A percentile compares a stretch with the other conserved stretches of the same genome.
These are phyloP conservation scores for Neurospora sp. DNA, from an alignment of 495 filamentous ascomycete genomes.

Conservation along the genomic window DNA sequence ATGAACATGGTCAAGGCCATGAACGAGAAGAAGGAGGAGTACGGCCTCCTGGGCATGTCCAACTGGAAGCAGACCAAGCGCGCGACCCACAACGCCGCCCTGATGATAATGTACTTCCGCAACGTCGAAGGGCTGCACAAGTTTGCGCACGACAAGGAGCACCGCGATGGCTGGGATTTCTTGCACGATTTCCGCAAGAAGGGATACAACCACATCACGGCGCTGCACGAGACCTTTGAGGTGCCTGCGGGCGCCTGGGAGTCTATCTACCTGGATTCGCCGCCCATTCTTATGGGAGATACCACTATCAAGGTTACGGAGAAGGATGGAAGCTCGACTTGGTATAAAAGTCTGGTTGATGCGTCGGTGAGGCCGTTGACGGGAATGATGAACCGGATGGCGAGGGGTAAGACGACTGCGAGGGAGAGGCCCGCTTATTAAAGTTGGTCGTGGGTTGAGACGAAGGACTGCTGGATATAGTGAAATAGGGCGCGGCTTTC, in stretches of 20 bases:
- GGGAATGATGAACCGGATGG: not conserved
- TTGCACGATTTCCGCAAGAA: not conserved
- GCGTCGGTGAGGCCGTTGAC: not conserved
- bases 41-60: slow-evolving; percentile 22
- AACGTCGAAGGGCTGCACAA: slow-evolving; percentile 34
- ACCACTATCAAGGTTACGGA: not conserved
- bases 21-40: slow-evolving; percentile 14
- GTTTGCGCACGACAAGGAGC: slow-evolving; percentile 38
- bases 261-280: slow-evolving; percentile 15
- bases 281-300: slow-evolving; percentile 7
- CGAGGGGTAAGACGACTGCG: not conserved
- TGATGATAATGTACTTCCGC: slow-evolving; percentile 39
- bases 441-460: not conserved
- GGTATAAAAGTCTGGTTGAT: not conserved
- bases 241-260: slow-evolving; percentile 7
- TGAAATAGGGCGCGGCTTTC: no score
- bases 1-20: slow-evolving; percentile 1
- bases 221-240: slow-evolving; percentile 11
- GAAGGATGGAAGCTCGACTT: not conserved
- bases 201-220: not conserved
- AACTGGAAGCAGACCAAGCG: slow-evolving; percentile 11
- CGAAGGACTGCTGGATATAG: no score
- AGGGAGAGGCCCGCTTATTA: not conserved
- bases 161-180: slow-evolving; percentile 38
- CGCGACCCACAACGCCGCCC: slow-evolving; percentile 23